phyloP scores from a whole-genome alignment of 495 filamentous ascomycete species.

The Aspergillus kassunensis region DNA sequence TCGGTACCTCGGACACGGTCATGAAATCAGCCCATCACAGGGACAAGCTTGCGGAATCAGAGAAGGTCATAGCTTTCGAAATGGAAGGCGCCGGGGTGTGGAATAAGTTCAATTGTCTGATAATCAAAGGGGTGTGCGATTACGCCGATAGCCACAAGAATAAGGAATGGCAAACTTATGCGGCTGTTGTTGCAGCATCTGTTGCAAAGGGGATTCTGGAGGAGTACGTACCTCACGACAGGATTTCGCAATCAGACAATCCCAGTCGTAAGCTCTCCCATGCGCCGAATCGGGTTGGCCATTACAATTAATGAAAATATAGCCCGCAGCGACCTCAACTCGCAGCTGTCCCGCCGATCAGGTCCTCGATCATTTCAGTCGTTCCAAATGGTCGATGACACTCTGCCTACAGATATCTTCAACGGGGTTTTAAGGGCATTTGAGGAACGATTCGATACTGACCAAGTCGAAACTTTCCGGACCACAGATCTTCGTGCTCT shows the following conservation, averaged over 20 bases:
- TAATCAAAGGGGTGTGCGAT: slow-evolving; percentile 40
- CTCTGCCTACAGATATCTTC: not conserved
- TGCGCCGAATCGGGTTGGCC: not conserved
- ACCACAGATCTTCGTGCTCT: not conserved
- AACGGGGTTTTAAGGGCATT: not conserved
- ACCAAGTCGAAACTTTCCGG: not conserved
- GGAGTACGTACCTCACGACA: not conserved
- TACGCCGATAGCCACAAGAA: slow-evolving; percentile 44
- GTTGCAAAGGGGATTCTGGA: not conserved
- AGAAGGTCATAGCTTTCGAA: slow-evolving; percentile 25
- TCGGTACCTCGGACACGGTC: slow-evolving; percentile 28
- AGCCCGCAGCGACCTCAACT: not conserved
- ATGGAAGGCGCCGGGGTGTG: slow-evolving; percentile 34
- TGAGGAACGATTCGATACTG: not conserved
- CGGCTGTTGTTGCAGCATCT: slow-evolving; percentile 32
- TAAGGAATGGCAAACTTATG: slow-evolving; percentile 38
- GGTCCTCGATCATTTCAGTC: not conserved
- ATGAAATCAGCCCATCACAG: slow-evolving; percentile 29
- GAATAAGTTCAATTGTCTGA: slow-evolving; percentile 24
- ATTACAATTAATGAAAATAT: not conserved
- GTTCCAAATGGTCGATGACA: not conserved
- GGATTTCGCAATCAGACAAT: not conserved
- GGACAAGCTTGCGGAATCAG: slow-evolving; percentile 15
- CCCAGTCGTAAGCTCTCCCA: not conserved
- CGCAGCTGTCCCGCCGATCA: not conserved